Conservation (phyloP, 345 rosid genomes). For the Arabidopsis suecica region DNA sequence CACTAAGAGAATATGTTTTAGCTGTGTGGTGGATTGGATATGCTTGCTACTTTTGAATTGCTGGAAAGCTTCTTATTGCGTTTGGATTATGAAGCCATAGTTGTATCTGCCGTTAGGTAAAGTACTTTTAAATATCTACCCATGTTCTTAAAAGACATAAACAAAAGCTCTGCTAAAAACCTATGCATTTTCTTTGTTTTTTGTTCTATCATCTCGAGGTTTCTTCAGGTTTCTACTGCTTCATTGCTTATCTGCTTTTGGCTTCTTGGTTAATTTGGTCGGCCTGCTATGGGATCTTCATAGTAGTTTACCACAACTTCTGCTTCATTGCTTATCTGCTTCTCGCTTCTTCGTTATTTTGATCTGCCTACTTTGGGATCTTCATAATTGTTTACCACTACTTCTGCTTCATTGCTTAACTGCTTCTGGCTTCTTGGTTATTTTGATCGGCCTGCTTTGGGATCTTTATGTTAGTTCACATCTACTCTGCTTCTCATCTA, state of each 20-base stretch:
- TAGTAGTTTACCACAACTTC: slow-evolving; percentile 1
- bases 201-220: slow-evolving; percentile 84
- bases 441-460: not conserved
- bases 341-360: slow-evolving; percentile 16
- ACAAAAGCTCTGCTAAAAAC: slow-evolving; percentile 15
- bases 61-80: slow-evolving; percentile 57
- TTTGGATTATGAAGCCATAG: slow-evolving; percentile 48
- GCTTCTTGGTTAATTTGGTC: slow-evolving; percentile 22
- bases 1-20: slow-evolving; percentile 59
- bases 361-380: not conserved
- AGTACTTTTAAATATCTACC: slow-evolving; percentile 45
- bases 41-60: slow-evolving; percentile 64
- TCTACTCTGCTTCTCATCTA: slow-evolving; percentile 14
- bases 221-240: slow-evolving; percentile 79
- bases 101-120: slow-evolving; percentile 47
- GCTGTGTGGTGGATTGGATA: slow-evolving; percentile 63
- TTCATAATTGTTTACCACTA: not conserved
- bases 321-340: slow-evolving; percentile 13
- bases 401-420: not conserved
- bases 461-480: not conserved
- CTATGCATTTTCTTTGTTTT: slow-evolving; percentile 43
- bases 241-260: slow-evolving; percentile 81
- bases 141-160: slow-evolving; percentile 31
- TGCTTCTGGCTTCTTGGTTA: slow-evolving; percentile 14
- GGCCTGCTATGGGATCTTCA: not conserved